phyloP scores from a whole-genome alignment of 2,329 filamentous ascomycete genomes.

The Pezicula neosporulosa region DNA sequence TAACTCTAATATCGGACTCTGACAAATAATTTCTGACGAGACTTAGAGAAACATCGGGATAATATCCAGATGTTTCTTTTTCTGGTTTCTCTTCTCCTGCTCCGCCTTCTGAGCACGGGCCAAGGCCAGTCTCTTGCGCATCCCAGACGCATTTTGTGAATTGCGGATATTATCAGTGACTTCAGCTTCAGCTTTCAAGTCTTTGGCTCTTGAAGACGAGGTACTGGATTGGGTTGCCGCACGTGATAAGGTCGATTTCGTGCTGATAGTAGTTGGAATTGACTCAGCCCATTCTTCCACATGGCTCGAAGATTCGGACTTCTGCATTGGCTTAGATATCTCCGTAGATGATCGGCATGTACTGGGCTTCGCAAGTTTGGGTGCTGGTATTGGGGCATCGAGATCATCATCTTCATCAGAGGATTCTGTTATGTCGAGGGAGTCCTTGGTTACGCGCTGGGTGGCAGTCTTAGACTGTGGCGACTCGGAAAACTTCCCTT shows the following conservation, averaged over 20 bases:
- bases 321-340: neutral
- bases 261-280: no score
- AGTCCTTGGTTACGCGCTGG: neutral
- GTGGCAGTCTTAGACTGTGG: constrained; percentile 6
- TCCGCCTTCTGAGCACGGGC: constrained; percentile 12
- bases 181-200: neutral
- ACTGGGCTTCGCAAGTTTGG: constrained; percentile 11
- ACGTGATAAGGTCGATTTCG: no score
- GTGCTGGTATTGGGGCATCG: constrained; percentile 20
- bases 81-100: constrained; percentile 15
- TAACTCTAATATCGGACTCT: neutral
- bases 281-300: neutral
- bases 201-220: neutral
- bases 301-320: neutral
- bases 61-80: constrained; percentile 16
- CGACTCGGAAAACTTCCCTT: constrained; percentile 4
- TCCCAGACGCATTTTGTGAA: neutral
- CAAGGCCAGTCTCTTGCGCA: constrained; percentile 15
- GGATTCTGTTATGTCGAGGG: constrained; percentile 10
- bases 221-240: neutral
- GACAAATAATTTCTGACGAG: neutral
- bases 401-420: constrained; percentile 24
- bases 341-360: neutral
- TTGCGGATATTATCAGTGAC: neutral
- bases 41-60: constrained; percentile 23